Conservation (phyloP, 345 rosid species). For the Populus deltoides region DNA sequence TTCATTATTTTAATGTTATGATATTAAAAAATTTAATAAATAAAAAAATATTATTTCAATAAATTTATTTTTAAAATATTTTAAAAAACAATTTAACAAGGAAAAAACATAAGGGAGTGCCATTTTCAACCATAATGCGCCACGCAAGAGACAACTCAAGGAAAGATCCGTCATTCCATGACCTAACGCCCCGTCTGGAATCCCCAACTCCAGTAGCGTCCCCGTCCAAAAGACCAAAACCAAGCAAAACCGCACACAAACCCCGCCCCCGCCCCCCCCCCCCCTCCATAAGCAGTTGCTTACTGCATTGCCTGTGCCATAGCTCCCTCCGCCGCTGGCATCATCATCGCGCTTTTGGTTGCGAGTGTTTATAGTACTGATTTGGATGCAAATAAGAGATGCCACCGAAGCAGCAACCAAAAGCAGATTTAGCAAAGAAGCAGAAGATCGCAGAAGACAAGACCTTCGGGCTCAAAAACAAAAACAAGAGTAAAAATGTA, state of each 20-base stretch:
- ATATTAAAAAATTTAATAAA: too few species aligned
- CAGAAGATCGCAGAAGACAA: slow-evolving; percentile 92
- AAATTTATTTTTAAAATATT: too few species aligned
- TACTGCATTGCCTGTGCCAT: not conserved
- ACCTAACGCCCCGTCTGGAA: slow-evolving; percentile 7
- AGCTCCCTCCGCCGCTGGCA: not conserved
- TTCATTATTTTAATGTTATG: too few species aligned
- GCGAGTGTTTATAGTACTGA: not conserved
- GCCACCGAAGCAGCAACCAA: slow-evolving; percentile 90
- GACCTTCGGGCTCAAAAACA: slow-evolving; percentile 89
- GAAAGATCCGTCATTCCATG: not conserved
- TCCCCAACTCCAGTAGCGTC: not conserved
- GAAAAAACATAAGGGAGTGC: not conserved
- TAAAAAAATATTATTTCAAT: too few species aligned
- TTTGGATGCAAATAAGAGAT: slow-evolving; percentile 52
- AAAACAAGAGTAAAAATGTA: slow-evolving; percentile 92
- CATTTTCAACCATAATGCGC: not conserved
- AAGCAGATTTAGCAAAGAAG: slow-evolving; percentile 86
- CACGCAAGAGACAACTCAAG: not conserved
- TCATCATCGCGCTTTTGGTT: not conserved
- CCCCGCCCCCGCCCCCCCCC: too few species aligned
- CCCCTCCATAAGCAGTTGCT: too few species aligned
- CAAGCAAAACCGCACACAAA: not conserved
- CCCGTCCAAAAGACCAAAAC: not conserved
- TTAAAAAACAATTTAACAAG: too few species aligned